Evolutionary conservation across 2,329 filamentous ascomycete genomes (phyloP), one percentile per base, ranked within the genome.

Genomic region (Ceratocystis diversiconidia): DNA sequence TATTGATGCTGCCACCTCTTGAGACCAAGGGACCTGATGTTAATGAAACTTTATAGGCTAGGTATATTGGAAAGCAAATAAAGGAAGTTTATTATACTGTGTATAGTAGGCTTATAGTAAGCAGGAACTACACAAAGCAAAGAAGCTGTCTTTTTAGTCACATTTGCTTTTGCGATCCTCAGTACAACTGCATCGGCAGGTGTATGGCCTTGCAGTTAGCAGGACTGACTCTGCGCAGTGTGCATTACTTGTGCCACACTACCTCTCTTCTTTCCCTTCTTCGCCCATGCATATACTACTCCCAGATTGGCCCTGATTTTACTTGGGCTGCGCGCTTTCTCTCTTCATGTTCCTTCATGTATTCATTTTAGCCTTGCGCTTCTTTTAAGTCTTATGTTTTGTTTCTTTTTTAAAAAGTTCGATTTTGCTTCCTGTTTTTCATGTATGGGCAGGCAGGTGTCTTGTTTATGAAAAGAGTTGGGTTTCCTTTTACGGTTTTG

Each of bases 1-100:
- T 28, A 67, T 67, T 61, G 66, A 67, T 41, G 66, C 66, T n/a
- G 44, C 65, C n/a, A 65, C 59, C 8, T 67, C 63, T 28, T 64
- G 32, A 59, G n/a, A 30, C 55, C 5, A 4, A 17, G 17, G 28
- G 52, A 25, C 8, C n/a, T 15, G 25, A 17, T 8, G 15, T 7
- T 1, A 5, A n/a, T 19, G 48, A 15, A 15, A 6, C 17, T 1
- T 22, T 32, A 5, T 17, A 8, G 2, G 52, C 52, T n/a, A 22
- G 25, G 25, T 36, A 5, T 8, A 8, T 12, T 2, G 28, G 2
- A 30, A 36, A n/a, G 28, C 17, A 8, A 7, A 6, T 5, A 4
- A 7, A 15, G 55, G 17, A 59, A n/a, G 36, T 12, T 28, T 36
- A 30, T 19, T 59, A 19, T 59, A 8, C 6, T 36, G 28, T 59